Conservation (phyloP, 2,329 filamentous ascomycete species). For the Arthrocladium fulminans region DNA sequence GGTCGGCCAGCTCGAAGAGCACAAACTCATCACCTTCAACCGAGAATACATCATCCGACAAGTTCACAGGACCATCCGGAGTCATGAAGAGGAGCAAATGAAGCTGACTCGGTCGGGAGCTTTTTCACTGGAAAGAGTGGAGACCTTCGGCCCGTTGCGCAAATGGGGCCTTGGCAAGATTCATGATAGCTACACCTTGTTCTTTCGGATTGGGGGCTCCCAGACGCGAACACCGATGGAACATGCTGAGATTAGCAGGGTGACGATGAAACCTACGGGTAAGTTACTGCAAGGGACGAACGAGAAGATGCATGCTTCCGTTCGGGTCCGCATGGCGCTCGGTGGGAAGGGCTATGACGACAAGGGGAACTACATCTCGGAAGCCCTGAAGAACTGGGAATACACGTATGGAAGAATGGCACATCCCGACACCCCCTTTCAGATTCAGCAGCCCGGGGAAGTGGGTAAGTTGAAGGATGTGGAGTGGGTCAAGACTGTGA, state of each 20-base stretch:
- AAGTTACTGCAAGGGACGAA: conserved; percentile 42
- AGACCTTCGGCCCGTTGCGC: conserved; percentile 12
- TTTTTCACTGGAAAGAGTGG: conserved; percentile 8
- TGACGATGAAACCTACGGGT: conserved; percentile 4
- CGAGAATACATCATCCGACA: conserved; percentile 18
- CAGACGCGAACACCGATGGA: conserved; percentile 20
- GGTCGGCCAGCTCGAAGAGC: conserved; percentile 35
- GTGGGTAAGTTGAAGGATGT: conserved; percentile 20
- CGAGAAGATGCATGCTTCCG: conserved; percentile 48
- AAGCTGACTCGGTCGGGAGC: conserved; percentile 5
- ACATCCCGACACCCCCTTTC: conserved; percentile 19
- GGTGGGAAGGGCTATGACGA: conserved; percentile 45
- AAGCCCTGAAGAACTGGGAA: conserved; percentile 27
- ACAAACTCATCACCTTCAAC: conserved; percentile 20
- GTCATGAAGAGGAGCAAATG: conserved; percentile 8
- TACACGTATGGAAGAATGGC: conserved; percentile 13
- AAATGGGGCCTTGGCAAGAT: conserved; percentile 23
- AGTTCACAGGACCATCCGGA: conserved; percentile 11
- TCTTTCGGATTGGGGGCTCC: conserved; percentile 21
- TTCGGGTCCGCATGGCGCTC: conserved; percentile 45
- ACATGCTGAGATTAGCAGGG: conserved; percentile 15
- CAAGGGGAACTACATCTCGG: conserved; percentile 38
- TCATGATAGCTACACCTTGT: conserved; percentile 19
- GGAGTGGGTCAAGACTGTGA: conserved; percentile 18
- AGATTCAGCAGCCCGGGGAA: conserved; percentile 14